These are phyloP conservation scores for Fonsecaea multimorphosa DNA, from an alignment of 2,329 filamentous ascomycete species.

Conservation along the genomic window DNA sequence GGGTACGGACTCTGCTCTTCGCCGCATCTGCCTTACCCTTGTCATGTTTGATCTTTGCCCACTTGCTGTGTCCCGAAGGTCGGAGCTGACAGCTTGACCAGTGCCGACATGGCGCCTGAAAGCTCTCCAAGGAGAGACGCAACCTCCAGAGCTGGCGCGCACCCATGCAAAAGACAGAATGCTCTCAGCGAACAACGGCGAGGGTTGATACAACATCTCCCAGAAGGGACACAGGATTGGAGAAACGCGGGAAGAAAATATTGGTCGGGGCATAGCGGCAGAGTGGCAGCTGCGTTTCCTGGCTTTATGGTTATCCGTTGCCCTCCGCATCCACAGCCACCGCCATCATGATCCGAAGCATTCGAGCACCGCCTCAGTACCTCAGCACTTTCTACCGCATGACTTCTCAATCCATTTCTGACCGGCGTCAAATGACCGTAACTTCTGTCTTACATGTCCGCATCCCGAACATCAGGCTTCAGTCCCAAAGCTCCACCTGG, in stretches of 20 bases:
- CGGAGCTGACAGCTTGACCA: conserved; percentile 30
- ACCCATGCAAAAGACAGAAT: conserved; percentile 26
- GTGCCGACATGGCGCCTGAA: conserved; percentile 28
- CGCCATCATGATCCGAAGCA: background rate
- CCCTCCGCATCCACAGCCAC: too few species aligned
- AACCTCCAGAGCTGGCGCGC: conserved; percentile 18
- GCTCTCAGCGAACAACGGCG: background rate
- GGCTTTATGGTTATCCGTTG: background rate
- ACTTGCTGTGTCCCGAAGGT: conserved; percentile 80
- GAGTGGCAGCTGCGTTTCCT: background rate
- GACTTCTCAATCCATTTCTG: too few species aligned
- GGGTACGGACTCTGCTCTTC: conserved; percentile 73
- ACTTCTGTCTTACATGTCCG: too few species aligned
- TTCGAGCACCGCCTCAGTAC: background rate
- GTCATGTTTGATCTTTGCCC: conserved; percentile 95
- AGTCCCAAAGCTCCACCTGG: too few species aligned
- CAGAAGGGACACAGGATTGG: background rate
- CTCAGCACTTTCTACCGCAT: background rate
- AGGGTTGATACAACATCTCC: background rate
- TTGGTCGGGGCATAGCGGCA: background rate
- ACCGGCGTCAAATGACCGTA: too few species aligned
- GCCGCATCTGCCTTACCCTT: conserved; percentile 81
- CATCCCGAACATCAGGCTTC: too few species aligned
- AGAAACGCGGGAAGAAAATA: background rate
- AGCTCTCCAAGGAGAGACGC: conserved; percentile 24